Evolutionary conservation across 2,329 filamentous ascomycete species (phyloP).

Genomic region (Penicillium griseofulvum): DNA sequence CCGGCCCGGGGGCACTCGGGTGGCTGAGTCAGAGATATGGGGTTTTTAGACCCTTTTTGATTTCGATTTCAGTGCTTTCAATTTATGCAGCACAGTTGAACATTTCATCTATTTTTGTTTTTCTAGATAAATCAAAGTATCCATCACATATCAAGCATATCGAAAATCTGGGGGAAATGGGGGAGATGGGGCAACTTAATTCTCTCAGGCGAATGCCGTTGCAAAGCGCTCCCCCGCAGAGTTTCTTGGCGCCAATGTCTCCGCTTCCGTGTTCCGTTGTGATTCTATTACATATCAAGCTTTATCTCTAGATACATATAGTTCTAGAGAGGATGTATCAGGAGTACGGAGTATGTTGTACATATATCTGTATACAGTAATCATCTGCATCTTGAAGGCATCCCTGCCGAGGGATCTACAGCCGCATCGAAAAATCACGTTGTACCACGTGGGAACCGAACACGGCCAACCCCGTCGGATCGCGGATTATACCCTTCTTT

Average conservation of each 20-base stretch:
- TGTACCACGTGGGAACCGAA: too few species aligned
- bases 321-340: too few species aligned
- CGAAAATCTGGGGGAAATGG: background rate
- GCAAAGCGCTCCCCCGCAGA: slow-evolving; percentile 1
- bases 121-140: too few species aligned
- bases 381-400: background rate
- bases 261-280: background rate
- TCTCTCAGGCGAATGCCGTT: background rate
- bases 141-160: background rate
- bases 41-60: background rate
- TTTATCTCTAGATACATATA: background rate
- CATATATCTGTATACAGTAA: background rate
- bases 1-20: background rate
- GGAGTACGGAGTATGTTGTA: too few species aligned
- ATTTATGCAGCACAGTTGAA: too few species aligned
- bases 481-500: background rate
- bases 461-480: background rate
- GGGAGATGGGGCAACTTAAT: background rate
- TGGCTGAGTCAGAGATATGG: background rate
- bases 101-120: too few species aligned
- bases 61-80: background rate
- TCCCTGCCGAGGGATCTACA: background rate
- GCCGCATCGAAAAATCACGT: background rate
- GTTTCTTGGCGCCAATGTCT: slow-evolving; percentile 5
- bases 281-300: slow-evolving; percentile 4